These are phyloP conservation scores for Chloranthus sessilifolius DNA, from an alignment of 164 flowering plant species.

Conservation along the genomic window DNA sequence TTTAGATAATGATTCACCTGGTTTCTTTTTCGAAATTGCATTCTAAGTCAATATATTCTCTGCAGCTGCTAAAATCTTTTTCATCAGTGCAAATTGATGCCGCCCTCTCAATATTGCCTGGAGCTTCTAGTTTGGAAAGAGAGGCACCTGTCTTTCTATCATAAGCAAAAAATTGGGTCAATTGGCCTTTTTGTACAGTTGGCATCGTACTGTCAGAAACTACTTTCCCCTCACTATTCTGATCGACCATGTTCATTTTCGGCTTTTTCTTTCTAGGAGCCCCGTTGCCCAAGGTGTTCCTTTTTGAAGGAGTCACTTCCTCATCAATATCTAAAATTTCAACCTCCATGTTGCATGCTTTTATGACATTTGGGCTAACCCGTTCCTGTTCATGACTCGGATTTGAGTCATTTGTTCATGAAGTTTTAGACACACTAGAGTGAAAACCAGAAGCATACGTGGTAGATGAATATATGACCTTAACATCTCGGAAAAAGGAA, in stretches of 20 bases:
- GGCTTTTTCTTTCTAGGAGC: conserved; percentile 22
- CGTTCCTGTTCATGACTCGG: conserved; percentile 38
- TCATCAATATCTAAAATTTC: conserved; percentile 22
- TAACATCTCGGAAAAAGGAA: conserved; percentile 55
- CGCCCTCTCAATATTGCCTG: conserved; percentile 13
- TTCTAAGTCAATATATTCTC: conserved; percentile 32
- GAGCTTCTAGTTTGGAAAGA: conserved; percentile 15
- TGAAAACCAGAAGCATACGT: not conserved
- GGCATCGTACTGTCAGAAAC: conserved; percentile 9
- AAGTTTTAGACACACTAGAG: not conserved
- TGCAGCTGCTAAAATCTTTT: conserved; percentile 17
- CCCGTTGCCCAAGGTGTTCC: conserved; percentile 15
- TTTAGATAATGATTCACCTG: conserved; percentile 30
- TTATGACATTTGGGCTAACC: conserved; percentile 19
- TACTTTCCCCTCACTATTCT: conserved; percentile 13
- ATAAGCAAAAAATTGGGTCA: conserved; percentile 13
- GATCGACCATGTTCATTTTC: conserved; percentile 15
- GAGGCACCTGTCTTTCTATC: conserved; percentile 14
- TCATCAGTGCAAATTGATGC: conserved; percentile 17
- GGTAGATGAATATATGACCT: conserved; percentile 40
- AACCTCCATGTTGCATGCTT: not conserved
- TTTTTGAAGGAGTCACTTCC: conserved; percentile 17
- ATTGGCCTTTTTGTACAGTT: conserved; percentile 12
- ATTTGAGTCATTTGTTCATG: not conserved
- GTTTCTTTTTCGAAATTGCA: conserved; percentile 23